A percentile compares a stretch with the other conserved stretches of the same genome.
Evolutionary conservation across 1,284 basidiomycete species (phyloP).

Genomic region (Sporisorium exsertum): DNA sequence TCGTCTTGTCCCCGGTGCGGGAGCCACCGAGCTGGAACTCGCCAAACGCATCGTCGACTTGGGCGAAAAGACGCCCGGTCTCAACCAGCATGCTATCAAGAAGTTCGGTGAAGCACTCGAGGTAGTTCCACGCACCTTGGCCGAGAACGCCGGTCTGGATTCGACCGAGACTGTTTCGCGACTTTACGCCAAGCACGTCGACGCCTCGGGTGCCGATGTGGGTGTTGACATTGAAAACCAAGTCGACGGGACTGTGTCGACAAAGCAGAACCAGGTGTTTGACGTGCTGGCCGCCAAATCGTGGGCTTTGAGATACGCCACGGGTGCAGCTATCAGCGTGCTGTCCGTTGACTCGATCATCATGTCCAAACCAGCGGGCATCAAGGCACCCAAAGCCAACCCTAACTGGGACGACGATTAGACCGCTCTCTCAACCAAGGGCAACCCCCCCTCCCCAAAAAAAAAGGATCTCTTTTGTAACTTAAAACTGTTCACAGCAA

Average conservation of each 20-base stretch:
- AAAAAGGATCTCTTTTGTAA: not conserved
- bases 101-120: conserved; percentile 90
- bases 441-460: no score
- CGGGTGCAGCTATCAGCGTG: conserved; percentile 92
- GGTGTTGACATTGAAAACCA: conserved; percentile 88
- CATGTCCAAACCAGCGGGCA: conserved; percentile 74
- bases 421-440: not conserved
- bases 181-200: conserved; percentile 85
- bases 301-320: conserved; percentile 88
- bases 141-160: conserved; percentile 95
- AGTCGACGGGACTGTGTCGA: conserved; percentile 56
- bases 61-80: conserved; percentile 87
- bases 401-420: conserved; percentile 69
- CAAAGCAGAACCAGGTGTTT: conserved; percentile 54
- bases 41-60: conserved; percentile 84
- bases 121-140: conserved; percentile 90
- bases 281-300: conserved; percentile 88
- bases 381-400: conserved; percentile 67
- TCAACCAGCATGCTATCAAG: conserved; percentile 93
- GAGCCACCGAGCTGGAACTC: conserved; percentile 92
- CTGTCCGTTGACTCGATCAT: conserved; percentile 97
- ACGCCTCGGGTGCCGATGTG: conserved; percentile 72
- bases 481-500: no score
- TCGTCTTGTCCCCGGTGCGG: conserved; percentile 91
- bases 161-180: conserved; percentile 90